Percentiles rank a stretch among this genome's conserved stretches.
These are phyloP conservation scores for Globisporangium takayamanum DNA, from an alignment of 352 stramenopile genomes.

Conservation along the genomic window DNA sequence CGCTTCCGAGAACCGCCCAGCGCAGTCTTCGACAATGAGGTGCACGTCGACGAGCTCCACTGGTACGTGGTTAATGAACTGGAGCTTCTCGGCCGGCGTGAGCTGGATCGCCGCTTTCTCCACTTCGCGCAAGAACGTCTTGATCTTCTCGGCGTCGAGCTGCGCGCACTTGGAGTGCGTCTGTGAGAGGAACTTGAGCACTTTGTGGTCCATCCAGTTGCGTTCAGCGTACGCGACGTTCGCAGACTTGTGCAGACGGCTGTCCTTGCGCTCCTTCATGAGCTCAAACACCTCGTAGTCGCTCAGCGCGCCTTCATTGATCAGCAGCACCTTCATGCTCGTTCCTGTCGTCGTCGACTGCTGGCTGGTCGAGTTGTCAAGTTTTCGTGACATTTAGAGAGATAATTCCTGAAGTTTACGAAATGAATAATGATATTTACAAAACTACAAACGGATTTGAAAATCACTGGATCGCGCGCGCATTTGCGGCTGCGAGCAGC, in stretches of 20 bases:
- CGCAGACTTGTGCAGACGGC: slow-evolving; percentile 67
- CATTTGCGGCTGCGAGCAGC: not conserved
- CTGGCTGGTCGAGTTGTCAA: not conserved
- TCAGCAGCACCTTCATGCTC: slow-evolving; percentile 79
- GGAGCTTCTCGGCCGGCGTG: slow-evolving; percentile 66
- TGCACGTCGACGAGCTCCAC: slow-evolving; percentile 82
- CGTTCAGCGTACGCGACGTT: slow-evolving; percentile 75
- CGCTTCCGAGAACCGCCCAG: slow-evolving; percentile 61
- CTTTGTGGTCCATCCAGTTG: slow-evolving; percentile 89
- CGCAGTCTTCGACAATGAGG: slow-evolving; percentile 81
- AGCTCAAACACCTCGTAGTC: slow-evolving; percentile 78
- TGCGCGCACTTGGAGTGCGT: slow-evolving; percentile 50
- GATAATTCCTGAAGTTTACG: not conserved
- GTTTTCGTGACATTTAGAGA: not conserved
- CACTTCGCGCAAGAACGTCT: slow-evolving; percentile 54
- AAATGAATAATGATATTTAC: slow-evolving; percentile 9
- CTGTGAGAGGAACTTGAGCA: slow-evolving; percentile 83
- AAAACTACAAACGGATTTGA: slow-evolving; percentile 9
- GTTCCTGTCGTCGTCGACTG: not conserved
- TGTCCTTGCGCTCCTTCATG: slow-evolving; percentile 78
- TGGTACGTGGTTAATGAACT: slow-evolving; percentile 83
- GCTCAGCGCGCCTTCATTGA: slow-evolving; percentile 73
- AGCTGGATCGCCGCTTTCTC: slow-evolving; percentile 41
- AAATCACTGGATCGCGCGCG: not conserved
- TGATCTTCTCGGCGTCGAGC: slow-evolving; percentile 41